Conservation (phyloP, 2,329 filamentous ascomycete species). For the Blastomyces emzantsi region DNA sequence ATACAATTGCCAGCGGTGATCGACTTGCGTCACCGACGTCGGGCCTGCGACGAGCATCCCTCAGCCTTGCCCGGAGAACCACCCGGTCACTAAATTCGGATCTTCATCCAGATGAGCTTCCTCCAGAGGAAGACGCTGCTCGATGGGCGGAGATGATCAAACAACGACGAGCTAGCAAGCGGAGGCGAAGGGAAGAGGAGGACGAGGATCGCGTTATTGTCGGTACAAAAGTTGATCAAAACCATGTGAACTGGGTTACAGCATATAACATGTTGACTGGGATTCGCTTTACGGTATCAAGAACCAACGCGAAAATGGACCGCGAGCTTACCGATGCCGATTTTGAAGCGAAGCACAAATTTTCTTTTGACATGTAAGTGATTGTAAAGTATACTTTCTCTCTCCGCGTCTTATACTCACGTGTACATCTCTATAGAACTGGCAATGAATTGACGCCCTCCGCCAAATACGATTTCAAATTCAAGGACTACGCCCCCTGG, state of each 20-base stretch:
- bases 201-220: constrained; percentile 86
- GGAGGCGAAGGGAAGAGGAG: constrained; percentile 75
- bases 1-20: constrained; percentile 61
- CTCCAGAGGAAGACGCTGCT: constrained; percentile 80
- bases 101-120: constrained; percentile 68
- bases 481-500: constrained; percentile 99
- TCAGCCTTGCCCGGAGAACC: constrained; percentile 68
- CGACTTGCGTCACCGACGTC: constrained; percentile 67
- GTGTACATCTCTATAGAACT: constrained; percentile 50
- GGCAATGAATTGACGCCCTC: constrained; percentile 96
- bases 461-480: constrained; percentile 99
- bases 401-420: constrained; percentile 17
- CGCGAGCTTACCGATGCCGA: constrained; percentile 81
- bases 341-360: constrained; percentile 92
- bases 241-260: constrained; percentile 93
- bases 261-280: constrained; percentile 99
- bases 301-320: constrained; percentile 95
- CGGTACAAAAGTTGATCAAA: constrained; percentile 95
- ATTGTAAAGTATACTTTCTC: background rate
- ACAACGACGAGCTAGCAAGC: constrained; percentile 82
- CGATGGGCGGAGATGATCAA: constrained; percentile 89
- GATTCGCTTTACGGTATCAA: constrained; percentile 91
- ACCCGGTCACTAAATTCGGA: constrained; percentile 84
- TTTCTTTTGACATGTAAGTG: constrained; percentile 92
- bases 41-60: constrained; percentile 64